Evolutionary conservation across 129 eudicot species (phyloP).

Genomic region (Flaveria trinervia): DNA sequence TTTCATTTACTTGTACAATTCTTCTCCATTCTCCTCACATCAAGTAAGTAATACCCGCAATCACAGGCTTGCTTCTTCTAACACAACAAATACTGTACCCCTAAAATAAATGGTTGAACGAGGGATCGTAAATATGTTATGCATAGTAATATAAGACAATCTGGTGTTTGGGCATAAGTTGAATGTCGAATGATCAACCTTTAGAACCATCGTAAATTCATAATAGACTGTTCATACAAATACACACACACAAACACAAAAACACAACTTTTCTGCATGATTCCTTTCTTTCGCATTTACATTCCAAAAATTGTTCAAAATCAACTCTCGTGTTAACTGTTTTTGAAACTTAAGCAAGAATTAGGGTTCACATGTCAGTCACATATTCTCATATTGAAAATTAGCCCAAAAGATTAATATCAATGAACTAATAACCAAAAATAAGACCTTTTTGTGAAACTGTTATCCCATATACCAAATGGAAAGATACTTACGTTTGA

Average conservation of each 20-base stretch:
- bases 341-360: not conserved
- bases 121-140: not conserved
- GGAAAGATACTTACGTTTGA: too few species aligned
- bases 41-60: not conserved
- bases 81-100: not conserved
- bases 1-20: constrained; percentile 4
- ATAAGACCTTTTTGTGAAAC: not conserved
- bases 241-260: not conserved
- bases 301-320: not conserved
- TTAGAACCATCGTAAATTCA: not conserved
- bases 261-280: not conserved
- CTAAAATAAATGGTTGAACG: not conserved
- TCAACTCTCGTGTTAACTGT: not conserved
- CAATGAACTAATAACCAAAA: not conserved
- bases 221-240: not conserved
- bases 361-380: not conserved
- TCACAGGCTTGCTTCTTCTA: not conserved
- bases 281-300: constrained; percentile 1
- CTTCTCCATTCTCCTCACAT: constrained; percentile 5
- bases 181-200: not conserved
- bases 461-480: not conserved
- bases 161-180: constrained; percentile 12
- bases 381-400: not conserved
- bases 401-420: not conserved
- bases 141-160: not conserved